Evolutionary conservation across 257 asterid species (phyloP).

Genomic region (Jaltomata sinuosa): DNA sequence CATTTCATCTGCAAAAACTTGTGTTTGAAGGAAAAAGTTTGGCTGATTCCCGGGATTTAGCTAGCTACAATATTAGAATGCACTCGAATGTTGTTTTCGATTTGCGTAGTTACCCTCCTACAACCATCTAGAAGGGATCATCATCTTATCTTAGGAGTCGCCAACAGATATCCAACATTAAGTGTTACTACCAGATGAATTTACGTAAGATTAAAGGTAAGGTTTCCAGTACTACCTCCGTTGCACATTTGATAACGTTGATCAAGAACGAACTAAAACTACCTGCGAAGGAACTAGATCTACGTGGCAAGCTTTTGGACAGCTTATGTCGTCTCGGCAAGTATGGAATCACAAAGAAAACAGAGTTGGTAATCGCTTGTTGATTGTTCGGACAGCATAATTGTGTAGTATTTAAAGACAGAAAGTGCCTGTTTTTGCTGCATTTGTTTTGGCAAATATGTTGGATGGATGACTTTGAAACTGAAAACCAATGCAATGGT

Average conservation of each 20-base stretch:
- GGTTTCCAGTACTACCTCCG: not conserved
- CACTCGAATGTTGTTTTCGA: not conserved
- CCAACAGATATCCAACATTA: not conserved
- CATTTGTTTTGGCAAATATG: not conserved
- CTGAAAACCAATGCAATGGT: not conserved
- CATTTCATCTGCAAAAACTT: conserved; percentile 2
- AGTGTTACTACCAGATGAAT: not conserved
- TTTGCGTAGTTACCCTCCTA: not conserved
- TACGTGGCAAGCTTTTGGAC: not conserved
- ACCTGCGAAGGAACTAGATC: not conserved
- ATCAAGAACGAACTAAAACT: not conserved
- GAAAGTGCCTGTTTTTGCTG: not conserved
- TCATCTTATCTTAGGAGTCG: not conserved
- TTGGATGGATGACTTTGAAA: not conserved
- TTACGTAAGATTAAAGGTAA: not conserved
- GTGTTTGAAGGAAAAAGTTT: conserved; percentile 7
- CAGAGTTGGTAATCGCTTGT: not conserved
- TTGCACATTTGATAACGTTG: not conserved
- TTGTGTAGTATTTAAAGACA: not conserved
- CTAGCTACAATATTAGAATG: conserved; percentile 3
- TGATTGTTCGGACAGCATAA: not conserved
- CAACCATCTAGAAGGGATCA: not conserved
- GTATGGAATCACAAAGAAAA: not conserved
- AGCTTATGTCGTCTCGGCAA: not conserved
- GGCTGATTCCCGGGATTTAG: conserved; percentile 2